Conservation (phyloP, 805 yeast genomes). For the Candida ulmi region DNA sequence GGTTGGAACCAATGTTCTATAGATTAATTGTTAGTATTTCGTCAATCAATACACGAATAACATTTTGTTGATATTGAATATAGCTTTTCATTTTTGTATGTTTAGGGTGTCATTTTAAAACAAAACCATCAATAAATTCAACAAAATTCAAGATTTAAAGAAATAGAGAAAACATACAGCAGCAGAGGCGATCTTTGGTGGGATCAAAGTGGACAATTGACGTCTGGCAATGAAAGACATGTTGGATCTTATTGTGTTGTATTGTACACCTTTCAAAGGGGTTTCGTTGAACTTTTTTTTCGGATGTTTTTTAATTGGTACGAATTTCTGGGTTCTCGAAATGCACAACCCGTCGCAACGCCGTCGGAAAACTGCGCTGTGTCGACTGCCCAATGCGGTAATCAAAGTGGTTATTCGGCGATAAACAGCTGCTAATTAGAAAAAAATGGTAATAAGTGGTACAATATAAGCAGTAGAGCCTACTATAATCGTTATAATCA, state of each 20-base stretch:
- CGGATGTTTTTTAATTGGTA: background rate
- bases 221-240: conserved; percentile 91
- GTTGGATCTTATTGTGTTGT: background rate
- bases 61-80: too few relatives aligned
- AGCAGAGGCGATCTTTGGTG: conserved; percentile 98
- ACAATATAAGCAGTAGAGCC: too few relatives aligned
- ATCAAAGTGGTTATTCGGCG: too few relatives aligned
- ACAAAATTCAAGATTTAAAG: too few relatives aligned
- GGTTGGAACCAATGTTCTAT: conserved; percentile 88
- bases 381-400: too few relatives aligned
- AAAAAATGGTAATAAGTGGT: too few relatives aligned
- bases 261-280: conserved; percentile 3
- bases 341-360: background rate
- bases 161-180: conserved; percentile 47
- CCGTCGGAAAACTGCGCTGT: too few relatives aligned
- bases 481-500: too few relatives aligned
- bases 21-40: conserved; percentile 17
- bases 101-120: background rate
- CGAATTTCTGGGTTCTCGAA: too few relatives aligned
- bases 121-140: background rate
- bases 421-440: too few relatives aligned
- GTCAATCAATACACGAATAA: background rate
- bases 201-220: conserved; percentile 90
- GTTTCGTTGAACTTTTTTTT: conserved; percentile 1
- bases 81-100: background rate